phyloP scores from a whole-genome alignment of 1,139 yeast species.

The Casaregolazyma suthepensis region DNA sequence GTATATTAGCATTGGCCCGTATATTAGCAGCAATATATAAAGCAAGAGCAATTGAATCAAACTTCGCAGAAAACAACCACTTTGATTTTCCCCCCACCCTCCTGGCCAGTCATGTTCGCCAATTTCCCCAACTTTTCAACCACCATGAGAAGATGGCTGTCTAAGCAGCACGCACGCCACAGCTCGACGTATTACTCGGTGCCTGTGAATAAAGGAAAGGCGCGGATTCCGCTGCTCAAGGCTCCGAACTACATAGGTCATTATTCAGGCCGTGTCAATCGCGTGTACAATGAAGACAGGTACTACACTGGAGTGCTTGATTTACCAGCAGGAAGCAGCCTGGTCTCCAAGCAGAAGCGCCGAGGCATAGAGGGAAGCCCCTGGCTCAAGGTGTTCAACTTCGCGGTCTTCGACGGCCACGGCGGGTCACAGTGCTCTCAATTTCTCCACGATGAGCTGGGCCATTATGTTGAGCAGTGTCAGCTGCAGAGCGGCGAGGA shows the following conservation, averaged over 20 bases:
- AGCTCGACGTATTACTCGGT: slow-evolving; percentile 3
- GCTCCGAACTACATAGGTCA: slow-evolving; percentile 82
- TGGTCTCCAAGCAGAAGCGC: slow-evolving; percentile 28
- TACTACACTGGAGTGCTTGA: slow-evolving; percentile 56
- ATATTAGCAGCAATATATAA: neutral
- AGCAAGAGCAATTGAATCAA: neutral
- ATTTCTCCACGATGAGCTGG: slow-evolving; percentile 50
- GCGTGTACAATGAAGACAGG: slow-evolving; percentile 76
- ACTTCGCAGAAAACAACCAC: neutral
- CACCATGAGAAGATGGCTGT: neutral
- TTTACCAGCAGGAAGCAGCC: slow-evolving; percentile 37
- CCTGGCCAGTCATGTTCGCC: neutral
- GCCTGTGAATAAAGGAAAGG: slow-evolving; percentile 14
- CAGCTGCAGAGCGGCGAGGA: slow-evolving; percentile 35
- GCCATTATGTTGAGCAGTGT: slow-evolving; percentile 48
- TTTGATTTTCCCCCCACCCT: neutral
- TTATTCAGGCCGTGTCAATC: slow-evolving; percentile 64
- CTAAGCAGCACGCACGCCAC: neutral
- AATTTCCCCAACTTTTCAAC: neutral
- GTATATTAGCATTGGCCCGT: neutral
- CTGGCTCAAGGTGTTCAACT: slow-evolving; percentile 47
- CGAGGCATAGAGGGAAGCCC: slow-evolving; percentile 13
- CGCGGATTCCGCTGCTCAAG: slow-evolving; percentile 50
- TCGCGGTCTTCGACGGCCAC: slow-evolving; percentile 86
- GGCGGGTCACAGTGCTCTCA: slow-evolving; percentile 77